Base-by-base conservation (phyloP, 2,329 filamentous ascomycete genomes). In the Calonectria pseudoturangicola region DNA sequence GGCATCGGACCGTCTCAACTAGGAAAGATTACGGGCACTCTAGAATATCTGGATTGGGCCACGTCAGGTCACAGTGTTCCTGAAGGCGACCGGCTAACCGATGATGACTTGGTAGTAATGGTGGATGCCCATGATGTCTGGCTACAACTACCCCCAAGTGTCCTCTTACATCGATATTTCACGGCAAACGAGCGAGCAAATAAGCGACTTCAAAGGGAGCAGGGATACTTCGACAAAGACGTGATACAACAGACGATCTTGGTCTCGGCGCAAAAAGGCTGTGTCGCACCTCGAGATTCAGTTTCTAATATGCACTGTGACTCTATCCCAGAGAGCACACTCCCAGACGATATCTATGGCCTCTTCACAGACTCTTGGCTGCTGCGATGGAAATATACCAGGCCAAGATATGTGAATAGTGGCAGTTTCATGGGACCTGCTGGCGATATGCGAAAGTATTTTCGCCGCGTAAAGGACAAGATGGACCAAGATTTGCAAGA, bases 51-150 rank as follows among this genome's bases (percentile, higher is more conserved):
- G 7, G 67, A 82, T 41, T 77, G 76, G 76, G 77, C 74, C 0
- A 77, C 74, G 4, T 76, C 74, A 6, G 51, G 76, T 0, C 66
- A 75, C 15, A 50, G 71, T 13, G 73, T 56, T 3, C 30, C 76
- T 1, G 68, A 72, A 15, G 69, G 72, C 21, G 77, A 80, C 15
- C 73, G 39, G 47, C 66, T 80, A 1, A 72, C 66, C 8, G 76
- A 81, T n/a, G 66, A 82, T 18, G 81, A 82, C 28, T 41, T 82
- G 16, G 72, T 81, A 9, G 62, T 82, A 8, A 79, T 82, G 67
- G 73, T 82, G 18, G 81, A 82, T 48, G 81, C 80, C n/a, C 79
- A 81, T 54, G 81, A 82, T 43, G 71, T 82, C n/a, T 82, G 81
- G 81, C 70, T 82, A 15, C 81, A 82, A 62, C 70, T 82, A 0